These are phyloP conservation scores for Aspergillus transmontanensis DNA, from an alignment of 2,329 filamentous ascomycete genomes.

Conservation along the genomic window DNA sequence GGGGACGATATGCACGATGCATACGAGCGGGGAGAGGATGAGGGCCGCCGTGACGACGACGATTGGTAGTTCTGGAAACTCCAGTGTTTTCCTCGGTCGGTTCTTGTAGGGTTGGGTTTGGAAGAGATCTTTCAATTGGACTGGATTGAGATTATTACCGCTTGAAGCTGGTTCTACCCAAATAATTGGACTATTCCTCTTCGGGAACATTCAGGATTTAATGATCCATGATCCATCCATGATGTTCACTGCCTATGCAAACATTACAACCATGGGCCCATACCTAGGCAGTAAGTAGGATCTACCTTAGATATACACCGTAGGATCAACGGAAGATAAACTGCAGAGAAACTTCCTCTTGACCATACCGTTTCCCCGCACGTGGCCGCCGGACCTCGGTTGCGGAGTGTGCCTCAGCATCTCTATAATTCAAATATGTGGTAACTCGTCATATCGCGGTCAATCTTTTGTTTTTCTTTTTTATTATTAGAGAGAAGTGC, in stretches of 20 bases:
- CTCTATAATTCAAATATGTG: neutral
- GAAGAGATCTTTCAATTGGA: neutral
- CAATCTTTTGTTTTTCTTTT: neutral
- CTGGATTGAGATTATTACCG: neutral
- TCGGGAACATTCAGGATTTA: neutral
- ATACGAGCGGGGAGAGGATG: constrained; percentile 45
- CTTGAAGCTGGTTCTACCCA: neutral
- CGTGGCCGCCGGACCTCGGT: constrained; percentile 27
- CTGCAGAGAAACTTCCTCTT: neutral
- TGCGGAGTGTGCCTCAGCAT: constrained; percentile 11
- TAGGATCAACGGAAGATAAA: neutral
- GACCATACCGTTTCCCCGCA: constrained; percentile 20
- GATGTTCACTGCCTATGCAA: no score
- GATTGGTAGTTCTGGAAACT: constrained; percentile 9
- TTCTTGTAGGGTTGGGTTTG: neutral
- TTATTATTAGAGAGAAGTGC: neutral
- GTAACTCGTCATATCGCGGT: neutral
- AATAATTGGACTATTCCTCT: neutral
- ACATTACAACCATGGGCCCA: no score
- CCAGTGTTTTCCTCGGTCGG: neutral
- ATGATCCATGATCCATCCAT: no score
- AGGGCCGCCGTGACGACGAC: constrained; percentile 28
- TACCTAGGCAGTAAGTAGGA: no score
- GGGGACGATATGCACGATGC: constrained; percentile 46
- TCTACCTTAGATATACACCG: neutral